Evolutionary conservation across 2,329 filamentous ascomycete species (phyloP), one percentile per base, ranked within the genome.

Genomic region (Blastomyces silverae): DNA sequence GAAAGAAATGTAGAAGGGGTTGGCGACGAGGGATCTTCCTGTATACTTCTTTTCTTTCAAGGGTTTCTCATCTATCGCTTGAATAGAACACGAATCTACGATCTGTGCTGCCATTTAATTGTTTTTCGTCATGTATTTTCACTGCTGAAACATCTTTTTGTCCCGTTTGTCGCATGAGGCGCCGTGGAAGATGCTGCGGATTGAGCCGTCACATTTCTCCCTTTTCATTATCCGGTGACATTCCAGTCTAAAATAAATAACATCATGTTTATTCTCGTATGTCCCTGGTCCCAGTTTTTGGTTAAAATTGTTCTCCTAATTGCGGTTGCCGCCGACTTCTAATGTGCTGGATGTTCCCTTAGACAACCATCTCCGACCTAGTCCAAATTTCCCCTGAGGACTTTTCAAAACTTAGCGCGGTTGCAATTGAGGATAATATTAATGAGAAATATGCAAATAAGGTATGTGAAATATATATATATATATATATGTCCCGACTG

Each of bases 401-500:
- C 74, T 96, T 97, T 74, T 84, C 87, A 67, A 94, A 94, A 77
- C 77, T 79, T 69, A 95, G 90, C 73, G 84, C 86, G 42, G 85
- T 92, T 68, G 91, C 92, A 0, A 91, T 99, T 68, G 92, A 97
- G 78, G 92, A 99, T 79, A 94, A 94, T 72, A 94, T 99, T 79
- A 97, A 99, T 76, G 84, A 87, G 68, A 99, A 99, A 79, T 99
- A 97, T 77, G 87, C 93, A 66, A 97, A 99, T 79, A 94, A 93
- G 78, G 89, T 91, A 62, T 61, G 39, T 44, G 10, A 10, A 44
- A 44, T 20, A 44, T n/a, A n/a, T n/a, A n/a, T n/a, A n/a, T n/a
- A 44, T 0, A 44, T 10, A 44, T 13, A 46, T 25, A 22, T 31
- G 46, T 15, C 20, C 20, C 31, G 37, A 15, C 53, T 17, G 17